These are phyloP conservation scores for Kwoniella botswanensis DNA, from an alignment of 768 basidiomycete species.

Conservation along the genomic window DNA sequence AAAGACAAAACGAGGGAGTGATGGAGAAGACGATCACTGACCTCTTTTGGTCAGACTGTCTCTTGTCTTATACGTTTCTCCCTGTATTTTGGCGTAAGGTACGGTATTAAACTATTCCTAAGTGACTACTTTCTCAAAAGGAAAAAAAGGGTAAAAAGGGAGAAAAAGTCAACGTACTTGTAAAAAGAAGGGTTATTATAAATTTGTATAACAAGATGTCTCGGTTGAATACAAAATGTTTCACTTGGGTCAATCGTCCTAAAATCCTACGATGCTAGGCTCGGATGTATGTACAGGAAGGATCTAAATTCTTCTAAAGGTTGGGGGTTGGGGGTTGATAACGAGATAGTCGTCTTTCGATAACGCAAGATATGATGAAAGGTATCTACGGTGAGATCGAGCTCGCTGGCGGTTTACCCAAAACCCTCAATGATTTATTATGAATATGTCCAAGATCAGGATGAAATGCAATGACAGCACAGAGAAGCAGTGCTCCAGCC, in stretches of 20 bases:
- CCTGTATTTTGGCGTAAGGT: slow-evolving; percentile 8
- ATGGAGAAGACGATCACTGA: slow-evolving; percentile 18
- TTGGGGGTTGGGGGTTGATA: background rate
- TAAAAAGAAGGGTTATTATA: background rate
- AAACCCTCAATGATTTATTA: no score
- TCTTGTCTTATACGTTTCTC: background rate
- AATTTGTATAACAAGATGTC: slow-evolving; percentile 14
- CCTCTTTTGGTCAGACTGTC: slow-evolving; percentile 1
- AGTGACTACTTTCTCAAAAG: background rate
- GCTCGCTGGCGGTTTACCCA: background rate
- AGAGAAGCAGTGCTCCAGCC: background rate
- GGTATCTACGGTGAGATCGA: background rate
- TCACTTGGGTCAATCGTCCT: slow-evolving; percentile 6
- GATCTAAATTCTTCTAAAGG: background rate
- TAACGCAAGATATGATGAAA: background rate
- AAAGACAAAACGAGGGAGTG: background rate
- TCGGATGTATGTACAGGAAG: background rate
- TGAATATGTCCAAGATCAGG: background rate
- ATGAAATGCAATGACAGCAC: background rate
- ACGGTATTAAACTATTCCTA: slow-evolving; percentile 13
- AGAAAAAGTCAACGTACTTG: background rate
- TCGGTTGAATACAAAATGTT: slow-evolving; percentile 29
- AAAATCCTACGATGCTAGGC: background rate
- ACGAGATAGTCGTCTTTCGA: background rate
- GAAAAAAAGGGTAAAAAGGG: background rate